These are phyloP conservation scores for Gryganskiella cystojenkinii DNA, from an alignment of 192 early-diverging fungal species.

Conservation along the genomic window DNA sequence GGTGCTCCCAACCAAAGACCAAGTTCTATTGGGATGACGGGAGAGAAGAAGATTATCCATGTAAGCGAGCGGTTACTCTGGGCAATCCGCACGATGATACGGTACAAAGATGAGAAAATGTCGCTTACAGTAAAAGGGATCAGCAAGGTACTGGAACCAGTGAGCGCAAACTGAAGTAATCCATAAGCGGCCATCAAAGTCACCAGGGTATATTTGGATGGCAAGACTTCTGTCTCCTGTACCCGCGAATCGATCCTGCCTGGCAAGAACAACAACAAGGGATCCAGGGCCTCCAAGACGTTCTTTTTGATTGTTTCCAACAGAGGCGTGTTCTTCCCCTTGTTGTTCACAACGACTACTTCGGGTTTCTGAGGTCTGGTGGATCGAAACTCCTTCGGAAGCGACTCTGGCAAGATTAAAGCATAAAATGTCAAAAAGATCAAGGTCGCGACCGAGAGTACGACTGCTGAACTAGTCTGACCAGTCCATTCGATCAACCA, in stretches of 20 bases:
- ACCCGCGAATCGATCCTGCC: conserved; percentile 22
- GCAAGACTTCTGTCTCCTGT: conserved; percentile 13
- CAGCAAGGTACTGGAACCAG: conserved; percentile 4
- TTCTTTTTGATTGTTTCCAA: conserved; percentile 7
- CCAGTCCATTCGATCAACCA: conserved; percentile 10
- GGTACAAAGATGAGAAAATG: no score
- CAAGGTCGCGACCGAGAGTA: conserved; percentile 1
- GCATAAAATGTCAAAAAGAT: conserved; percentile 14
- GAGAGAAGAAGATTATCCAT: no score
- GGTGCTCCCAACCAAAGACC: conserved; percentile 17
- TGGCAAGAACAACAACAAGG: conserved; percentile 35
- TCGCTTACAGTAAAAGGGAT: conserved; percentile 43
- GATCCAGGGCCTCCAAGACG: conserved; percentile 11
- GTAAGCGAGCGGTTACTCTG: no score
- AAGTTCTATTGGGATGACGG: conserved; percentile 14
- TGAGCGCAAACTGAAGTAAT: conserved; percentile 10
- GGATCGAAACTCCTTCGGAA: not conserved
- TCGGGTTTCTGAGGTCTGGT: not conserved
- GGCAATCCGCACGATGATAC: no score
- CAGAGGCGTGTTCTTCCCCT: not conserved
- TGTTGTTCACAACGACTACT: not conserved
- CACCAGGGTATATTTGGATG: conserved; percentile 24
- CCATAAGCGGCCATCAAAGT: conserved; percentile 21
- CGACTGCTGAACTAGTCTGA: not conserved
- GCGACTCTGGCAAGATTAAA: conserved; percentile 33